Evolutionary conservation across 345 rosid genomes (phyloP).

Genomic region (Eucalyptus camaldulensis): DNA sequence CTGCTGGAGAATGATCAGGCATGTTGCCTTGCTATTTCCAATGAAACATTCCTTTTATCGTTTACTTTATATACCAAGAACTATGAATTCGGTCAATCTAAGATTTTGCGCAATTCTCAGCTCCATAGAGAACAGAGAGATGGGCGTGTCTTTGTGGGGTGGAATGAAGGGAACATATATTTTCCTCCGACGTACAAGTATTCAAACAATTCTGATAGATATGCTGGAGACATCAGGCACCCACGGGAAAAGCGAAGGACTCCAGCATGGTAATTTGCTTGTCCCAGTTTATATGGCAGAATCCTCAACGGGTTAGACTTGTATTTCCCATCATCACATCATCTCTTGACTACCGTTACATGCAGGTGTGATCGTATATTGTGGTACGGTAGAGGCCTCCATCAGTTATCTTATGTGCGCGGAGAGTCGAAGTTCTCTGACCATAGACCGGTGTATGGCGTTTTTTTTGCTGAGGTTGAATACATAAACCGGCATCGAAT

Average conservation of each 20-base stretch:
- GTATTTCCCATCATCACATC: not conserved
- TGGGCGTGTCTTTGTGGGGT: constrained; percentile 79
- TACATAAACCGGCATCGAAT: constrained; percentile 37
- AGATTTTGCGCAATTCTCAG: constrained; percentile 17
- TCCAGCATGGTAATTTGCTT: constrained; percentile 71
- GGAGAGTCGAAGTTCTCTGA: constrained; percentile 99
- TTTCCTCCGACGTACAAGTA: constrained; percentile 99
- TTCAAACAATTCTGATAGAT: constrained; percentile 88
- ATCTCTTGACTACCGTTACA: not conserved
- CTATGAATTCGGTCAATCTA: not conserved
- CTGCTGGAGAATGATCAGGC: constrained; percentile 95
- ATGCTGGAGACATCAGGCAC: constrained; percentile 71
- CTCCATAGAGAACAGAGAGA: constrained; percentile 66
- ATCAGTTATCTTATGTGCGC: constrained; percentile 82
- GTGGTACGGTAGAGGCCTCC: constrained; percentile 89
- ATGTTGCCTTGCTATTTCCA: constrained; percentile 1
- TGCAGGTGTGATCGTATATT: constrained; percentile 96
- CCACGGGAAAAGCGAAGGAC: constrained; percentile 92
- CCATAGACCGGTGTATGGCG: constrained; percentile 88
- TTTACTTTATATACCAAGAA: not conserved
- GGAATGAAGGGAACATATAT: constrained; percentile 90
- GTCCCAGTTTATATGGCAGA: not conserved
- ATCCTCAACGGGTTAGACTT: not conserved
- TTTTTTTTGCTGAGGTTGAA: constrained; percentile 83
- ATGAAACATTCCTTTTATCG: not conserved